Percentiles rank a stretch among this genome's conserved stretches.
phyloP scores from a whole-genome alignment of 176 grass and related monocot genomes.

The Oryza meyeriana region DNA sequence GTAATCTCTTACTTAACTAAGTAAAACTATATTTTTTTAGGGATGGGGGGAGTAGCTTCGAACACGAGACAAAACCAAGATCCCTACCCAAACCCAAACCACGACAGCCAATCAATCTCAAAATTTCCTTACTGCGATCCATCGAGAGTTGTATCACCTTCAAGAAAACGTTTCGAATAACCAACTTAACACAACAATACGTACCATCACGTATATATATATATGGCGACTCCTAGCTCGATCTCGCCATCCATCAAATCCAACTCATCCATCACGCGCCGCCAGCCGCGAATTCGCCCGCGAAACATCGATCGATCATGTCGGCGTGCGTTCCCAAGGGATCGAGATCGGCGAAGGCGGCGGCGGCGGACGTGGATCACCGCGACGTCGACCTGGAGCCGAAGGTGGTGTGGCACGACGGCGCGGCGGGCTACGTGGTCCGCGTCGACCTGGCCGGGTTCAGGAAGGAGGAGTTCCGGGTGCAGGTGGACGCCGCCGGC shows the following conservation, averaged over 20 bases:
- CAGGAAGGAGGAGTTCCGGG: slow-evolving; percentile 56
- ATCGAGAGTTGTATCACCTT: neutral
- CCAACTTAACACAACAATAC: neutral
- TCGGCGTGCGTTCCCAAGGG: neutral
- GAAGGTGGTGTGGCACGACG: slow-evolving; percentile 18
- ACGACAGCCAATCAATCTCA: neutral
- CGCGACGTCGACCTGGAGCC: slow-evolving; percentile 34
- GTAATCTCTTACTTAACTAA: too few relatives aligned
- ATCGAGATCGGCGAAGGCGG: neutral
- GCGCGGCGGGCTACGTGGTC: slow-evolving; percentile 9
- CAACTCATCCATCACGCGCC: neutral
- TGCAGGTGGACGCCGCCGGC: slow-evolving; percentile 40
- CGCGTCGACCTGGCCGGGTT: slow-evolving; percentile 43
- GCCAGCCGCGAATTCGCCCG: too few relatives aligned
- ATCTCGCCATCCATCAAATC: neutral
- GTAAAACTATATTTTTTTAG: too few relatives aligned
- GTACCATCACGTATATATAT: neutral
- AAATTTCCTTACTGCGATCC: neutral
- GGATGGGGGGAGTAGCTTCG: too few relatives aligned
- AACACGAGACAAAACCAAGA: neutral
- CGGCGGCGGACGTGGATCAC: neutral
- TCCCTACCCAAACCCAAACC: neutral
- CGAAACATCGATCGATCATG: neutral
- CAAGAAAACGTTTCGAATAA: slow-evolving; percentile 14
- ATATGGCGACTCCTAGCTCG: neutral